Percentiles rank a stretch among this genome's conserved stretches.
These are phyloP conservation scores for Aspergillus latus DNA, from an alignment of 2,329 filamentous ascomycete species.

Conservation along the genomic window DNA sequence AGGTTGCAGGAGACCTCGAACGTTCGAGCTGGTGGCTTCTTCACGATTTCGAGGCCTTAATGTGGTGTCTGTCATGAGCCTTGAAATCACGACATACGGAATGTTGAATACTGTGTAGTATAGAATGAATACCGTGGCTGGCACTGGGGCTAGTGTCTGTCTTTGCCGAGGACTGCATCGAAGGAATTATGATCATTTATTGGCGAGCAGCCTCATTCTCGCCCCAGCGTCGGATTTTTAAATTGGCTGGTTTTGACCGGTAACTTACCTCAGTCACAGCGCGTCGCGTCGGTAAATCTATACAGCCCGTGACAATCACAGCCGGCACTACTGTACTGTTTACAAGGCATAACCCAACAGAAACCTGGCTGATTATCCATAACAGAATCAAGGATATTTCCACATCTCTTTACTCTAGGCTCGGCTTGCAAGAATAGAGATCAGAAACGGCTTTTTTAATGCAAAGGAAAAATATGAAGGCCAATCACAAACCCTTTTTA, in stretches of 20 bases:
- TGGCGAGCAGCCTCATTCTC: not conserved
- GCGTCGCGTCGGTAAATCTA: constrained; percentile 12
- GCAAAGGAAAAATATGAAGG: not conserved
- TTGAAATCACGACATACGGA: not conserved
- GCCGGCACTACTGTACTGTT: not conserved
- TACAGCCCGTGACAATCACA: constrained; percentile 1
- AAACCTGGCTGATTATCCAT: not conserved
- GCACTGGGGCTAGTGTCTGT: not conserved
- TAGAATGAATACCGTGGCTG: not conserved
- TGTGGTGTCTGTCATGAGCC: not conserved
- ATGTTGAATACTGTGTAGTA: not conserved
- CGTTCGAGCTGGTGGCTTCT: too few species aligned
- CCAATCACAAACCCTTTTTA: constrained; percentile 16
- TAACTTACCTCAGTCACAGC: constrained; percentile 9
- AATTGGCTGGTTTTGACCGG: constrained; percentile 1
- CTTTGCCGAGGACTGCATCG: not conserved
- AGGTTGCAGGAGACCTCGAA: not conserved
- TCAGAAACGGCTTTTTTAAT: constrained; percentile 1
- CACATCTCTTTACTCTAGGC: too few species aligned
- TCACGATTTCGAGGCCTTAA: not conserved
- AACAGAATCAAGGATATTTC: not conserved
- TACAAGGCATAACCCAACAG: not conserved
- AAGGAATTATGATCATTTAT: not conserved
- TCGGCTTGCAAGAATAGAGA: not conserved
- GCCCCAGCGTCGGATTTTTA: constrained; percentile 4